Percentiles rank a stretch among this genome's conserved stretches.
Conservation (phyloP, 371 early-diverging fungal genomes). For the Lichtheimia corymbifera region DNA sequence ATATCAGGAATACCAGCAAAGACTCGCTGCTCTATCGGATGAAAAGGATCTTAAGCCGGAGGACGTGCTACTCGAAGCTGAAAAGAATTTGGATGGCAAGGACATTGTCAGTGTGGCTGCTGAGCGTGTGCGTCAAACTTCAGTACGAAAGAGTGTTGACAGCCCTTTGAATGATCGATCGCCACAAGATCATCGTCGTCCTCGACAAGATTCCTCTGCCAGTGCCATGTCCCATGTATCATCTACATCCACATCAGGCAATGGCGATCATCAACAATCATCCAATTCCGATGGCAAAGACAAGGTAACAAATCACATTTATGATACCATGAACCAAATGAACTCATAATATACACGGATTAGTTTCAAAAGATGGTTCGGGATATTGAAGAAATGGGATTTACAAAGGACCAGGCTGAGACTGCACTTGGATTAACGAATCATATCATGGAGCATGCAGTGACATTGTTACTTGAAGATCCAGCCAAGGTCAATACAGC, state of each 20-base stretch:
- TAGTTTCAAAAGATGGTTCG: conserved; percentile 39
- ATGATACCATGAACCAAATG: not conserved
- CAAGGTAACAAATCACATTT: conserved; percentile 3
- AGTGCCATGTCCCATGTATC: conserved; percentile 4
- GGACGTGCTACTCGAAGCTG: conserved; percentile 20
- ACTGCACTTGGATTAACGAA: conserved; percentile 61
- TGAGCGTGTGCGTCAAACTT: conserved; percentile 1
- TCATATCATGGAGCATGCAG: conserved; percentile 61
- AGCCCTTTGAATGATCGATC: not conserved
- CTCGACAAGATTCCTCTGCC: conserved; percentile 15
- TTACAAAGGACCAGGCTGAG: conserved; percentile 62
- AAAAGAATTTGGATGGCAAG: conserved; percentile 51
- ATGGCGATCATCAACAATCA: no score
- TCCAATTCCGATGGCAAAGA: not conserved
- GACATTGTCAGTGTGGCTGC: conserved; percentile 53
- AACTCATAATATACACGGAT: conserved; percentile 16
- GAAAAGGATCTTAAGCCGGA: conserved; percentile 19
- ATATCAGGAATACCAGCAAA: conserved; percentile 54
- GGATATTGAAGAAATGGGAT: conserved; percentile 73
- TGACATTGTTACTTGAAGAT: conserved; percentile 63
- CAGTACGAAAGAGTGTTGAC: not conserved
- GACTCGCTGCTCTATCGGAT: conserved; percentile 18
- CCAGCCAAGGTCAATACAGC: conserved; percentile 53
- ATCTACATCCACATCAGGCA: not conserved
- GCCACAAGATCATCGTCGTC: conserved; percentile 1